These are phyloP conservation scores for Cubamyces lactineus DNA, from an alignment of 768 basidiomycete species.

Conservation along the genomic window DNA sequence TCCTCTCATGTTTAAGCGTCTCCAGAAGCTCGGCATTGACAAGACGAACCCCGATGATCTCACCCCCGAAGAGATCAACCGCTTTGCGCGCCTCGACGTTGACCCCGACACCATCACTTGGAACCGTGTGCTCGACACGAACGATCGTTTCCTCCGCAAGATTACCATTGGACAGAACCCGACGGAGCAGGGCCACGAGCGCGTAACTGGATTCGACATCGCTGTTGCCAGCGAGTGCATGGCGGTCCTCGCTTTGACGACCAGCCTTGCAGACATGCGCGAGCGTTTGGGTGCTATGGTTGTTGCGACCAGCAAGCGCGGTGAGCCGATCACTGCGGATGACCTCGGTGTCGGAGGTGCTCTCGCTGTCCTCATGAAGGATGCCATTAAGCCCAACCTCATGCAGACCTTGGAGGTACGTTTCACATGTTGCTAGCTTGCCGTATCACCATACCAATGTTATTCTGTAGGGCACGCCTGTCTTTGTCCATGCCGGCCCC, in stretches of 20 bases:
- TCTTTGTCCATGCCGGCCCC: constrained; percentile 98
- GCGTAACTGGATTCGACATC: constrained; percentile 94
- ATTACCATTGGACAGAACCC: constrained; percentile 89
- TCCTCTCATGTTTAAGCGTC: constrained; percentile 93
- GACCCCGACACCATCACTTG: constrained; percentile 93
- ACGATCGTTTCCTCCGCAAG: constrained; percentile 95
- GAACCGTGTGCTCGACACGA: constrained; percentile 96
- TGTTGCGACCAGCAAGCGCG: constrained; percentile 88
- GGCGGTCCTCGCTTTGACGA: constrained; percentile 94
- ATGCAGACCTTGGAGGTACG: constrained; percentile 94
- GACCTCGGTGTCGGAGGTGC: constrained; percentile 96
- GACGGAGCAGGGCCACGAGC: constrained; percentile 88
- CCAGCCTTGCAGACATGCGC: constrained; percentile 88
- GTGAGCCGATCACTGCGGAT: constrained; percentile 93
- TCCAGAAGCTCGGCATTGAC: constrained; percentile 92
- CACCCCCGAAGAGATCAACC: constrained; percentile 88
- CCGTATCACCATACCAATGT: neutral
- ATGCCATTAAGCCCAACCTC: constrained; percentile 97
- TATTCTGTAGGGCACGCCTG: constrained; percentile 78
- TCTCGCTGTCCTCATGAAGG: constrained; percentile 96
- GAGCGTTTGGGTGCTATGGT: constrained; percentile 95
- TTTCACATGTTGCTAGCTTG: neutral
- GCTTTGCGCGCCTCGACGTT: constrained; percentile 90
- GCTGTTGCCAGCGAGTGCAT: constrained; percentile 97
- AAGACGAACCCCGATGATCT: constrained; percentile 93